Percentiles rank a stretch among this genome's conserved stretches.
phyloP scores from a whole-genome alignment of 148 eudicot species.

The Beta vulgaris region DNA sequence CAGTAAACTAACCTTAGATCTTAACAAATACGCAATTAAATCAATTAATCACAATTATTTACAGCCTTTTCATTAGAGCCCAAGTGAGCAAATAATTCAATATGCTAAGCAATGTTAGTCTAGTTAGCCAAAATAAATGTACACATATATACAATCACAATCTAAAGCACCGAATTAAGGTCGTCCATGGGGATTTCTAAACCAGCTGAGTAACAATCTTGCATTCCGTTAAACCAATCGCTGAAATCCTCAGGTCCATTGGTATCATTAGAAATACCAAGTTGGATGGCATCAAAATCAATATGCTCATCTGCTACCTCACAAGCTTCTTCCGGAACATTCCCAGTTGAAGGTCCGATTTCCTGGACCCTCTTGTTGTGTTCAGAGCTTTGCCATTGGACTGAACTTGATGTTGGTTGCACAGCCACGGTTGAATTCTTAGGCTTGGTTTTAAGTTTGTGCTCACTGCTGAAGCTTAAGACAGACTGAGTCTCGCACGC shows the following conservation, averaged over 20 bases:
- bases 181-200: slow-evolving; percentile 61
- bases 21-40: neutral
- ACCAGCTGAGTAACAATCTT: slow-evolving; percentile 44
- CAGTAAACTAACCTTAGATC: neutral
- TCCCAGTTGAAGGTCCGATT: slow-evolving; percentile 13
- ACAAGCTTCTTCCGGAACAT: slow-evolving; percentile 22
- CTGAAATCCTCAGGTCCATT: slow-evolving; percentile 34
- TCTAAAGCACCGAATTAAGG: slow-evolving; percentile 35
- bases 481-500: slow-evolving; percentile 19
- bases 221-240: slow-evolving; percentile 46
- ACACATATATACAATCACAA: slow-evolving; percentile 22
- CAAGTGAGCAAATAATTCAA: slow-evolving; percentile 16
- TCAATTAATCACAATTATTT: slow-evolving; percentile 17
- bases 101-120: slow-evolving; percentile 4
- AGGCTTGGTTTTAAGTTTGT: slow-evolving; percentile 26
- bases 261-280: slow-evolving; percentile 27
- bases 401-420: slow-evolving; percentile 15
- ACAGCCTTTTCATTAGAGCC: slow-evolving; percentile 19
- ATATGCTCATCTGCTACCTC: slow-evolving; percentile 38
- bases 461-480: slow-evolving; percentile 26
- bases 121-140: slow-evolving; percentile 16
- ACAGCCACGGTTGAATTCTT: slow-evolving; percentile 21
- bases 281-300: slow-evolving; percentile 42
- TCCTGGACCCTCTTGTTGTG: slow-evolving; percentile 11
- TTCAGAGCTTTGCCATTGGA: slow-evolving; percentile 21